phyloP scores from a whole-genome alignment of 495 filamentous ascomycete genomes.

The Neurospora sp. region DNA sequence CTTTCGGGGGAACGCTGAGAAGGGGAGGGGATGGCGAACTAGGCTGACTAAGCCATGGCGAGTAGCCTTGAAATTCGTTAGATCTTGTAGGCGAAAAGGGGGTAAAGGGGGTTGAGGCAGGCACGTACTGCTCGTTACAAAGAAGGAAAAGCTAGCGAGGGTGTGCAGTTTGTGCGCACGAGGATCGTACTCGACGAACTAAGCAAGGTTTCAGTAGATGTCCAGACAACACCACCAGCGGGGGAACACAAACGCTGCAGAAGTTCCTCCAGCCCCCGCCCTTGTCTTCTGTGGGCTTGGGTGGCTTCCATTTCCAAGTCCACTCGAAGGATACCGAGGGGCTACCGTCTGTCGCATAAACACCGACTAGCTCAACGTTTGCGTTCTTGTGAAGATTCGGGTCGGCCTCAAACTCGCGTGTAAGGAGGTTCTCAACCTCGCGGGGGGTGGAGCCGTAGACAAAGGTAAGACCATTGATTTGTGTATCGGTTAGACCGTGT shows the following conservation, averaged over 20 bases:
- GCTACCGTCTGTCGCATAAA: constrained; percentile 71
- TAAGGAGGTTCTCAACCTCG: constrained; percentile 89
- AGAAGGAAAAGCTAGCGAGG: constrained; percentile 86
- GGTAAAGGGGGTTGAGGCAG: background rate
- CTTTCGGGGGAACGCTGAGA: constrained; percentile 61
- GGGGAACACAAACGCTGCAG: constrained; percentile 57
- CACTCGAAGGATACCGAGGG: constrained; percentile 85
- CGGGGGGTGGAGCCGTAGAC: constrained; percentile 74
- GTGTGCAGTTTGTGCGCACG: constrained; percentile 81
- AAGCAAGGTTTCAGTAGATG: constrained; percentile 14
- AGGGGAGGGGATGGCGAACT: constrained; percentile 57
- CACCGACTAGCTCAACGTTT: constrained; percentile 86
- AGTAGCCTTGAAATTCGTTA: constrained; percentile 18
- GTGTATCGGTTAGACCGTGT: constrained; percentile 54
- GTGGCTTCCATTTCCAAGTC: constrained; percentile 94
- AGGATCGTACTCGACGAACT: constrained; percentile 95
- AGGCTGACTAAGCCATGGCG: constrained; percentile 29
- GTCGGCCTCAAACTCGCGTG: constrained; percentile 90
- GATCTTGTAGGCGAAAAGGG: background rate
- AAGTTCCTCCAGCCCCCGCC: constrained; percentile 90
- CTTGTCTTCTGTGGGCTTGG: constrained; percentile 70
- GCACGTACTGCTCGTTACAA: constrained; percentile 63
- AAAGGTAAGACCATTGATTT: constrained; percentile 83
- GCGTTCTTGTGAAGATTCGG: constrained; percentile 96
- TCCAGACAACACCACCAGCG: background rate